Conservation (phyloP, 306 rosid species). For the Lathyrus sativus region DNA sequence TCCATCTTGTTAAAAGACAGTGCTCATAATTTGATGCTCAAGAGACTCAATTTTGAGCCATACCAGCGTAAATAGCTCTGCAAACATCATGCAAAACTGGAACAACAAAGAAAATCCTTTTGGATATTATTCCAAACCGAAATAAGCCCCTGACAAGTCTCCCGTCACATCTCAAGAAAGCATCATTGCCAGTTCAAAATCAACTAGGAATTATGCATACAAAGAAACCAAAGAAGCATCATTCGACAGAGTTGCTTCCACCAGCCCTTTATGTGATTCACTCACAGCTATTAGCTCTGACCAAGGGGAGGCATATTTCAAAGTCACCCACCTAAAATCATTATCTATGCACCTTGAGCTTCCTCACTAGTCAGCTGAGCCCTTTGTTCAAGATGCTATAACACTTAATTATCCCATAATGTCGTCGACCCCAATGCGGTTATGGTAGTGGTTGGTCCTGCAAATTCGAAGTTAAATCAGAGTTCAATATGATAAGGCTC, state of each 20-base stretch:
- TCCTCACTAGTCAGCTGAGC: no score
- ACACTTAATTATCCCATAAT: no score
- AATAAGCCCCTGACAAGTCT: constrained; percentile 92
- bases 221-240: constrained; percentile 89
- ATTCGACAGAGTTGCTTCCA: constrained; percentile 87
- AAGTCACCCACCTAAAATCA: constrained; percentile 80
- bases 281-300: constrained; percentile 85
- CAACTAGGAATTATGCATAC: constrained; percentile 79
- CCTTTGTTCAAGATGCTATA: no score
- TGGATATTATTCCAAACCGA: constrained; percentile 73
- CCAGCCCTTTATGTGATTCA: constrained; percentile 84
- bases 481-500: no score
- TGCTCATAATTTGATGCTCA: constrained; percentile 75
- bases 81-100: constrained; percentile 80
- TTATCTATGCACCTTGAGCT: no score
- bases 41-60: constrained; percentile 83
- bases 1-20: constrained; percentile 59
- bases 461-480: no score
- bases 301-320: constrained; percentile 72
- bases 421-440: no score
- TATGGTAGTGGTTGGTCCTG: no score
- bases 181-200: constrained; percentile 90
- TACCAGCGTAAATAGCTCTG: constrained; percentile 94
- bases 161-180: constrained; percentile 94
- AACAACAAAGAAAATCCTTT: constrained; percentile 70